Evolutionary conservation across 768 basidiomycete genomes (phyloP), one percentile per base, ranked within the genome.

Genomic region (Suillus ampliporus): DNA sequence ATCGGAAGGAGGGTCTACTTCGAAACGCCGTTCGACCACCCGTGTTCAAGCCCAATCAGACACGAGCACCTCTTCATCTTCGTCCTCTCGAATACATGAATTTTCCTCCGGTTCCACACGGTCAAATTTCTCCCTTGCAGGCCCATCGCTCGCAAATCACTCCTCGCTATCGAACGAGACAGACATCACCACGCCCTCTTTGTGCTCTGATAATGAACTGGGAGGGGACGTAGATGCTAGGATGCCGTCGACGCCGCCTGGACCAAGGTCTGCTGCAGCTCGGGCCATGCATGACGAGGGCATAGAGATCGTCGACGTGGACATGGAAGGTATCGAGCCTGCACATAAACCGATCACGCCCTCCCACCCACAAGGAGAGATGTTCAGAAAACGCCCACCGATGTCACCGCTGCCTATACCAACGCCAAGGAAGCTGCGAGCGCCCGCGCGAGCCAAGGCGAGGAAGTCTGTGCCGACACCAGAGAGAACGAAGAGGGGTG

Each of bases 201-300:
- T 92, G 17, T 89, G 85, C 68, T 92, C 91, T 4, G 91, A 92
- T 69, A 88, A 89, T 61, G 89, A 88, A 43, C 80, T 72, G 40
- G 78, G 84, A 37, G 68, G 67, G 11, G 83, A 83, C 38, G 77
- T 74, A 1, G 83, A 86, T 43, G 86, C 87, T 52, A 69, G 62
- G 51, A 73, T 75, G 6, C 80, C 79, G 4, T 83, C 82, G 1
- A 83, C 83, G 7, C 87, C 87, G 2, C 88, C 88, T 57, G 71
- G 74, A 28, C 47, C 84, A 76, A 61, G 70, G 43, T 17, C 63
- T 26, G 44, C 62, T 48, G 9, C 53, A 54, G 9, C 53, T 15
- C 62, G 41, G 17, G 43, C 41, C 31, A 47, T 10, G 15, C 41
- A 34, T 35, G 23, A 10, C 59, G 28, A 65, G 10, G 17, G 63